Percentiles rank a stretch among this genome's conserved stretches.
Evolutionary conservation across 805 yeast genomes (phyloP).

Genomic region (Starmera caribaea): DNA sequence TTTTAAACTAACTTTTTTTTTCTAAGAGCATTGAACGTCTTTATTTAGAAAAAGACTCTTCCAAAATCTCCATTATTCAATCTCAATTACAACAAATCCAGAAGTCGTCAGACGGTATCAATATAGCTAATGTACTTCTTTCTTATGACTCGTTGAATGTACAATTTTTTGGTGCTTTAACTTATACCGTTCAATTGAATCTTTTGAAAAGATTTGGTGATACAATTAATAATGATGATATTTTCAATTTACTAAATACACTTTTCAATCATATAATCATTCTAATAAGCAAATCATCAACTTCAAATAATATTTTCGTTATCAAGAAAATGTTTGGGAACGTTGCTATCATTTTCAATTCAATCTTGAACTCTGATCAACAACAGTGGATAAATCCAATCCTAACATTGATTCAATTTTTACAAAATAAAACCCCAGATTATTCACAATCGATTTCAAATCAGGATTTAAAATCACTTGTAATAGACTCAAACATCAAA

Average conservation of each 20-base stretch:
- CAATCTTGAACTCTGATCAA: conserved; percentile 21
- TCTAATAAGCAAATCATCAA: conserved; percentile 2
- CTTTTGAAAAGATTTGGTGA: neutral
- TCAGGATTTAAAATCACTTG: neutral
- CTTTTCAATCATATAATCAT: conserved; percentile 9
- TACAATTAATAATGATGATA: conserved; percentile 11
- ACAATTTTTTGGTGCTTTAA: conserved; percentile 75
- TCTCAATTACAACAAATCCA: conserved; percentile 49
- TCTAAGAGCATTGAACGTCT: conserved; percentile 15
- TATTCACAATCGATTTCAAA: neutral
- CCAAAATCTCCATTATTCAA: conserved; percentile 36
- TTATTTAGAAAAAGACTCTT: conserved; percentile 18
- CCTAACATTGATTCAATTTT: conserved; percentile 13
- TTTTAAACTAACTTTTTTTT: neutral
- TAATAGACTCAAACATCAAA: conserved; percentile 2
- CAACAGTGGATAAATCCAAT: conserved; percentile 33
- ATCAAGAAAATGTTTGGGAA: conserved; percentile 50
- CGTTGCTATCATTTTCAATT: conserved; percentile 34
- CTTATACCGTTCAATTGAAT: conserved; percentile 57
- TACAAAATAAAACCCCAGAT: conserved; percentile 7
- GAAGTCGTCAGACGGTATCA: conserved; percentile 43
- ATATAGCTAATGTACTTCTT: conserved; percentile 47
- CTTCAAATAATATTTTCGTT: conserved; percentile 27
- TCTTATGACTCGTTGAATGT: conserved; percentile 32
- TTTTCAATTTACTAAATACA: conserved; percentile 5